Evolutionary conservation across 257 asterid species (phyloP).

Genomic region (Salvia rosmarinus): DNA sequence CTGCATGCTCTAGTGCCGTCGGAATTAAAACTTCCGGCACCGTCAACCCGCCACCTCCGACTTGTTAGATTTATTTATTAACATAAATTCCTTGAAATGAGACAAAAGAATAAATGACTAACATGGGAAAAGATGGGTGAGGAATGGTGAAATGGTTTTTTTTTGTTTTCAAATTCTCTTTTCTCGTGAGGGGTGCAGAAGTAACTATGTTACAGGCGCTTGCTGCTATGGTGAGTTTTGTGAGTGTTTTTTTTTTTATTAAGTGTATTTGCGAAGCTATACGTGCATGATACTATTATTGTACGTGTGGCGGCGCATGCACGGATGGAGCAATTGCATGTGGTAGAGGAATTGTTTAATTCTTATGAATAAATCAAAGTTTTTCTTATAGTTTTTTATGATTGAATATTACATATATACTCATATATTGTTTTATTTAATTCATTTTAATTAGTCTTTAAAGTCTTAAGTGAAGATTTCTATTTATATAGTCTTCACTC

Average conservation of each 20-base stretch:
- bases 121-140: no score
- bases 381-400: neutral
- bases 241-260: neutral
- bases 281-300: neutral
- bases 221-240: neutral
- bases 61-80: neutral
- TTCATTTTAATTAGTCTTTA: no score
- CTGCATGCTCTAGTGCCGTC: slow-evolving; percentile 46
- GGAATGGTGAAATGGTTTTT: neutral
- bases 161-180: neutral
- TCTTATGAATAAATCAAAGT: neutral
- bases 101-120: no score
- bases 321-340: neutral
- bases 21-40: slow-evolving; percentile 31
- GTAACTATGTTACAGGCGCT: neutral
- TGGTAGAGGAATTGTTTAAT: neutral
- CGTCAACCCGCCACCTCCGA: slow-evolving; percentile 36
- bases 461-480: no score
- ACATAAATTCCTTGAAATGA: no score
- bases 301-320: neutral
- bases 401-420: no score
- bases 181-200: neutral
- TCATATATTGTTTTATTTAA: no score
- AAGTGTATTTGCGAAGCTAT: neutral
- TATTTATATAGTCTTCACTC: no score